A percentile compares a stretch with the other conserved stretches of the same genome.
Conservation (phyloP, 2,329 filamentous ascomycete species). For the Hypoxylon sp. region DNA sequence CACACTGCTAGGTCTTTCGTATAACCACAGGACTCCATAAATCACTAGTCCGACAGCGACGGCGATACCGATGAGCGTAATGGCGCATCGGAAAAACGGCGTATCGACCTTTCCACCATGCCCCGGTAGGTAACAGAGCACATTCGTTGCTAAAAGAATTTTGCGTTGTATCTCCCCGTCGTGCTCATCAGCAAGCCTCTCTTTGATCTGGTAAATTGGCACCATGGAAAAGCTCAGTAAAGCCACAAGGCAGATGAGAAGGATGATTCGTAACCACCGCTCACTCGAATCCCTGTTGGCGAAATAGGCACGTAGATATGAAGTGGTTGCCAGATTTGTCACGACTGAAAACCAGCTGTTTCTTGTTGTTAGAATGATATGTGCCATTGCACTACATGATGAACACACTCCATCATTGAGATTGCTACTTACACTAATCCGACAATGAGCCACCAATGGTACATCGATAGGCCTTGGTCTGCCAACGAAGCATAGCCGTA, state of each 20-base stretch:
- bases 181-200: slow-evolving; percentile 30
- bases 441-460: slow-evolving; percentile 41
- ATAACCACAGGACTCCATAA: slow-evolving; percentile 30
- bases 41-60: slow-evolving; percentile 15
- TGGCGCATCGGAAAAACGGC: slow-evolving; percentile 22
- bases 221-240: slow-evolving; percentile 39
- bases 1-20: slow-evolving; percentile 31
- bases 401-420: background rate
- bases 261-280: slow-evolving; percentile 34
- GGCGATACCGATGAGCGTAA: slow-evolving; percentile 26
- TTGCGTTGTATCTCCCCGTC: slow-evolving; percentile 23
- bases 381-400: slow-evolving; percentile 1
- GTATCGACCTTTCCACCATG: slow-evolving; percentile 26
- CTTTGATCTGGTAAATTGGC: slow-evolving; percentile 37
- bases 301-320: slow-evolving; percentile 38
- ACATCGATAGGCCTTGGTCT: slow-evolving; percentile 36
- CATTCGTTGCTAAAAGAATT: slow-evolving; percentile 33
- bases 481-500: slow-evolving; percentile 37
- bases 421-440: slow-evolving; percentile 37
- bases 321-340: slow-evolving; percentile 38
- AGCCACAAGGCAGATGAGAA: slow-evolving; percentile 34
- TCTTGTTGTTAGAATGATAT: slow-evolving; percentile 10
- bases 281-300: slow-evolving; percentile 29
- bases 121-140: slow-evolving; percentile 39
- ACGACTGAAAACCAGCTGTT: slow-evolving; percentile 41